A percentile compares a stretch with the other conserved stretches of the same genome.
phyloP scores from a whole-genome alignment of 1,139 yeast genomes.

The Yamadazyma buinensis region DNA sequence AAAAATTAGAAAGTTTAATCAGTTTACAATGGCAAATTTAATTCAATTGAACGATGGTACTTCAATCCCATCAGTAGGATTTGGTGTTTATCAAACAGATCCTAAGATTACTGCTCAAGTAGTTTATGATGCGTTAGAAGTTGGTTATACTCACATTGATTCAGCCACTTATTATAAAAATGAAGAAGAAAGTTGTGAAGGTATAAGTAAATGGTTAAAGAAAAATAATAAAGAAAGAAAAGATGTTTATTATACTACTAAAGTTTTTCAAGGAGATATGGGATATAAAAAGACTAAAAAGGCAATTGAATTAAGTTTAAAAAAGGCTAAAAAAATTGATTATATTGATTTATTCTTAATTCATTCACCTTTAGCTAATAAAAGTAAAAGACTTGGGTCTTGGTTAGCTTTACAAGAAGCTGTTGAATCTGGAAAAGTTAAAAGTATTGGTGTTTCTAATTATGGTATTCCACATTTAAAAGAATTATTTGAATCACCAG shows the following conservation, averaged over 20 bases:
- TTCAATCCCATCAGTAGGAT: conserved; percentile 39
- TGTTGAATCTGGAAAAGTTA: conserved; percentile 23
- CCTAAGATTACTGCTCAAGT: conserved; percentile 21
- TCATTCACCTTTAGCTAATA: conserved; percentile 31
- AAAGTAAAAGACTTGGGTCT: conserved; percentile 31
- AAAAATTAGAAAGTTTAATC: too few species aligned
- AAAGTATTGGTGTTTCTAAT: conserved; percentile 39
- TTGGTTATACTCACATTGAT: conserved; percentile 65
- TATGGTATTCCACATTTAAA: conserved; percentile 33
- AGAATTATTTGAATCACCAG: conserved; percentile 48
- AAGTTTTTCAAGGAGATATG: conserved; percentile 56
- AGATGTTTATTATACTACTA: conserved; percentile 49
- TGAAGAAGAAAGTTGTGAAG: conserved; percentile 41
- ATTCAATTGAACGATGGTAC: conserved; percentile 30
- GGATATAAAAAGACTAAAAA: conserved; percentile 56
- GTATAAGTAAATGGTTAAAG: conserved; percentile 38
- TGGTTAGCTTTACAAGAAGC: conserved; percentile 44
- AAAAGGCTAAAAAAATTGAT: conserved; percentile 58
- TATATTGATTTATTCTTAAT: conserved; percentile 68
- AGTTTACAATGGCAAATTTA: too few species aligned
- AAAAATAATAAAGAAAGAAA: conserved; percentile 30
- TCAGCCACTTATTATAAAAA: conserved; percentile 48
- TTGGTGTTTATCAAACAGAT: conserved; percentile 32
- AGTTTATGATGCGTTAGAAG: conserved; percentile 43
- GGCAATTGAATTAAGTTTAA: conserved; percentile 55